A percentile compares a stretch with the other conserved stretches of the same genome.
phyloP scores from a whole-genome alignment of 805 yeast species.

The Candida endomychidarum region DNA sequence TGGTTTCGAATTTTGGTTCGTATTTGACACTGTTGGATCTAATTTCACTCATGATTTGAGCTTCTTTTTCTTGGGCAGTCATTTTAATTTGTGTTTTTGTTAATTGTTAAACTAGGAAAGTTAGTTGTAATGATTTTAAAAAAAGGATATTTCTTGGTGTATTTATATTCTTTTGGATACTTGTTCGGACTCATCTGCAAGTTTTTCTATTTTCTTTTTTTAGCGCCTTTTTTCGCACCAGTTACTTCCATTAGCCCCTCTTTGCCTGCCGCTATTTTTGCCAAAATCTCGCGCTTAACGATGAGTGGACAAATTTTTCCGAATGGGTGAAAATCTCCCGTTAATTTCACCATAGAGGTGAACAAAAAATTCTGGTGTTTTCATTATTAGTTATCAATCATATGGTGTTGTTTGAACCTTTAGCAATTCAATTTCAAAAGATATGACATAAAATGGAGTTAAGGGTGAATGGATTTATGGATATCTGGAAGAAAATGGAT shows the following conservation, averaged over 20 bases:
- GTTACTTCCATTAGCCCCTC: conserved; percentile 8
- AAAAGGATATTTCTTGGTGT: not conserved
- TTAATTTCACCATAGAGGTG: not conserved
- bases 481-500: not conserved
- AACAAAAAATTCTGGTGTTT: not conserved
- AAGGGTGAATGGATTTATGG: conserved; percentile 4
- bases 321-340: conserved; percentile 4
- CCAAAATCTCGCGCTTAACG: not conserved
- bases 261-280: not conserved
- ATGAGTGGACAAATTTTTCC: conserved; percentile 6
- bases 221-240: conserved; percentile 6
- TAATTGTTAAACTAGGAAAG: not conserved
- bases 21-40: conserved; percentile 33
- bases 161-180: conserved; percentile 3
- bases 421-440: not conserved
- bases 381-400: too few species aligned
- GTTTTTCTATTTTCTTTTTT: conserved; percentile 3
- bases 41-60: conserved; percentile 45
- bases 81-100: conserved; percentile 10
- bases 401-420: not conserved
- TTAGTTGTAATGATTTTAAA: conserved; percentile 1
- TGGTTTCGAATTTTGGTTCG: conserved; percentile 42
- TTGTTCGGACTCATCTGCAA: conserved; percentile 4
- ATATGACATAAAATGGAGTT: not conserved
- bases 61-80: conserved; percentile 46